phyloP scores from a whole-genome alignment of 2,329 filamentous ascomycete genomes.

The Ascocoryne sarcoides region DNA sequence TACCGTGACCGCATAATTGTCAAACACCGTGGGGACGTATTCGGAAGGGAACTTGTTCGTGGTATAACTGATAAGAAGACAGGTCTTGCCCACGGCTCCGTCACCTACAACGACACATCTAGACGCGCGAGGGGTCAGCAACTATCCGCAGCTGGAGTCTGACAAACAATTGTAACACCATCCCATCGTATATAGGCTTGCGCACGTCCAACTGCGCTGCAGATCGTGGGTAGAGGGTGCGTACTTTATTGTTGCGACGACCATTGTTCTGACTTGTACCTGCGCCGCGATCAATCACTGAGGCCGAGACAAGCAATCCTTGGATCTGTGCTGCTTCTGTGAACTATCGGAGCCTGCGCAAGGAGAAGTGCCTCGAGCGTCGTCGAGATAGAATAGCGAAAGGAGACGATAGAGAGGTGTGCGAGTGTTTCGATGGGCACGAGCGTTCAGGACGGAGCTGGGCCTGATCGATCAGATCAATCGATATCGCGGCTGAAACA shows the following conservation, averaged over 20 bases:
- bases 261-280: conserved; percentile 28
- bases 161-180: not conserved
- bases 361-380: no score
- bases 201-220: conserved; percentile 3
- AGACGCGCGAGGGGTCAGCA: conserved; percentile 22
- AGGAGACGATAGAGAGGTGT: no score
- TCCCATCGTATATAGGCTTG: not conserved
- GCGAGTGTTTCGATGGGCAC: no score
- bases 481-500: no score
- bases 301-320: conserved; percentile 5
- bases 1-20: conserved; percentile 99
- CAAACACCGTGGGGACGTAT: conserved; percentile 99
- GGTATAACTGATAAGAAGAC: conserved; percentile 96
- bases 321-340: conserved; percentile 2
- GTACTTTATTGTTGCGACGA: conserved; percentile 57
- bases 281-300: conserved; percentile 6
- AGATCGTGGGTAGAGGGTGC: conserved; percentile 24
- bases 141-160: not conserved
- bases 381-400: no score
- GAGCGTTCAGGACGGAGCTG: no score
- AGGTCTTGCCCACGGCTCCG: conserved; percentile 98
- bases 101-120: conserved; percentile 99
- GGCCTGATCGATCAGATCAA: no score
- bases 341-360: no score
- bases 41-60: conserved; percentile 99